phyloP scores from a whole-genome alignment of 2,329 filamentous ascomycete species.

The Talaromyces sp. region DNA sequence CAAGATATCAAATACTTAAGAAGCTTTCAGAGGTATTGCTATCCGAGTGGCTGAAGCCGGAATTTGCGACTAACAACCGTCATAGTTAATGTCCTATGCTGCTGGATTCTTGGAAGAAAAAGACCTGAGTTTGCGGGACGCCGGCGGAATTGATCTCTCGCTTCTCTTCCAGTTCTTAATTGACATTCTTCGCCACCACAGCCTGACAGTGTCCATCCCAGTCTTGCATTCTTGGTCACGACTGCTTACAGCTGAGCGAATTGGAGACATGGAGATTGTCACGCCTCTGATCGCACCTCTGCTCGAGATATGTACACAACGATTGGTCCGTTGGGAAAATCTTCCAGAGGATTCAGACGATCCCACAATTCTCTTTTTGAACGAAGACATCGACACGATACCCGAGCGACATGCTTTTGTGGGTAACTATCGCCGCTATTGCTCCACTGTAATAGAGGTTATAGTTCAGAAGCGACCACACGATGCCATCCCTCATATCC shows the following conservation, averaged over 20 bases:
- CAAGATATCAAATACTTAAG: conserved; percentile 87
- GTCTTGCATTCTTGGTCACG: conserved; percentile 86
- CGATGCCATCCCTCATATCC: conserved; percentile 81
- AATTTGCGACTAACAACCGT: conserved; percentile 1
- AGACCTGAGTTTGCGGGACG: conserved; percentile 58
- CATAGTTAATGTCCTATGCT: conserved; percentile 75
- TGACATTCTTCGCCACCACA: conserved; percentile 74
- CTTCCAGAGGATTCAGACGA: conserved; percentile 78
- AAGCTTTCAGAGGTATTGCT: conserved; percentile 77
- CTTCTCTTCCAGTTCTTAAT: conserved; percentile 76
- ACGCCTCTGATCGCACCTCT: conserved; percentile 66
- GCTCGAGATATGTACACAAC: conserved; percentile 74
- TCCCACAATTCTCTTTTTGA: conserved; percentile 71
- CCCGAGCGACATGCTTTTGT: conserved; percentile 93
- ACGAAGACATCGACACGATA: conserved; percentile 91
- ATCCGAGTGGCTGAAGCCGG: not conserved
- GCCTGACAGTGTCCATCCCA: conserved; percentile 88
- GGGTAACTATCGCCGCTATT: conserved; percentile 91
- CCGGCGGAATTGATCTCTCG: conserved; percentile 57
- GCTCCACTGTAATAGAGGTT: conserved; percentile 77
- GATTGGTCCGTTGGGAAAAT: conserved; percentile 82
- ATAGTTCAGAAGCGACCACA: conserved; percentile 77
- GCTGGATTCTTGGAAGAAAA: conserved; percentile 80
- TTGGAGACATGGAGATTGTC: conserved; percentile 56
- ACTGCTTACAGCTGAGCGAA: conserved; percentile 66